Evolutionary conservation across 768 basidiomycete genomes (phyloP).

Genomic region (Podaxis sp.): DNA sequence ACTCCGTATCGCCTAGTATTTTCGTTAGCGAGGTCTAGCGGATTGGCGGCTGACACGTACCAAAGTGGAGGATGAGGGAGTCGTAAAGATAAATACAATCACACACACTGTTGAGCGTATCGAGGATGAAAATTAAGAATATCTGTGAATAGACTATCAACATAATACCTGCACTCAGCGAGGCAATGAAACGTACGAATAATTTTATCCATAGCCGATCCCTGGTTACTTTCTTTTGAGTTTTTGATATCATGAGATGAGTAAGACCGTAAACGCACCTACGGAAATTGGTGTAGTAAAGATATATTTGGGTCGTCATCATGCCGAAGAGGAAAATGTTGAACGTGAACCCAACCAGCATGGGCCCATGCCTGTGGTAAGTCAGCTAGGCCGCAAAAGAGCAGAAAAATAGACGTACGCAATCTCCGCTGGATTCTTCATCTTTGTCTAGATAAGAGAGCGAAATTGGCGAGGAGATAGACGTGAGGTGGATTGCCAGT

Average conservation of each 20-base stretch:
- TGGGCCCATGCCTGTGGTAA: constrained; percentile 45
- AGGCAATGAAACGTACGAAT: constrained; percentile 33
- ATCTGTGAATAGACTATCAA: constrained; percentile 32
- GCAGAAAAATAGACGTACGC: constrained; percentile 24
- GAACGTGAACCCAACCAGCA: constrained; percentile 48
- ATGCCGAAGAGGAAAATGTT: constrained; percentile 50
- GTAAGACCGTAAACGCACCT: constrained; percentile 24
- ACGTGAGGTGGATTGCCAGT: no score
- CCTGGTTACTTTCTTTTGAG: constrained; percentile 24
- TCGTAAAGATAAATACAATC: constrained; percentile 46
- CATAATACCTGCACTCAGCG: no score
- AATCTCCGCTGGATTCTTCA: constrained; percentile 32
- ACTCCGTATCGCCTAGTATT: constrained; percentile 17
- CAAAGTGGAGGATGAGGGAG: constrained; percentile 46
- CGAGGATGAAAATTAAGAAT: constrained; percentile 42
- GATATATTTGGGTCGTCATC: constrained; percentile 47
- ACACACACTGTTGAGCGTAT: constrained; percentile 47
- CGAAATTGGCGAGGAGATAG: neutral
- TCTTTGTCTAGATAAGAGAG: neutral
- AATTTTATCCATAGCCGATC: constrained; percentile 47
- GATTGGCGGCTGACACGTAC: constrained; percentile 24
- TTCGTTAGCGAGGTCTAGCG: neutral
- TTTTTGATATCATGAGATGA: neutral
- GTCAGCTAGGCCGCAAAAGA: neutral
- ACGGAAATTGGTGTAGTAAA: constrained; percentile 42